Evolutionary conservation across 2,329 filamentous ascomycete genomes (phyloP).

Genomic region (Amesomyces nigricolor): DNA sequence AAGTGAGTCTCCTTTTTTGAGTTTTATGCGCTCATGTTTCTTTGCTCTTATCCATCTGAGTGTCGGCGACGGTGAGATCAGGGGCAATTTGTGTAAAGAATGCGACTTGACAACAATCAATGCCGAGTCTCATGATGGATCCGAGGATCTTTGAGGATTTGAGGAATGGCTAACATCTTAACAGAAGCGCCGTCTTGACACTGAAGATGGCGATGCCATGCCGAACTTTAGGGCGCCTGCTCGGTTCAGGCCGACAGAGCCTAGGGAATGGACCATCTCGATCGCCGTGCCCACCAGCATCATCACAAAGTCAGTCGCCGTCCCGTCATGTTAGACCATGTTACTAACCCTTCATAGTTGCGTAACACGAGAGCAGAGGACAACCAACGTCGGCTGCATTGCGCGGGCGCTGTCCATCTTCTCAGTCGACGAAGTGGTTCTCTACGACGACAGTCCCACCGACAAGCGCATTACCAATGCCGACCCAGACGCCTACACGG

Average conservation of each 20-base stretch:
- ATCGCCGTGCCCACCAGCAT: slow-evolving; percentile 75
- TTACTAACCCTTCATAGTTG: slow-evolving; percentile 45
- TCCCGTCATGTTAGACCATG: background rate
- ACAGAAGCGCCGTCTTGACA: slow-evolving; percentile 48
- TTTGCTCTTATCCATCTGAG: no score
- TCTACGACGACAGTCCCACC: slow-evolving; percentile 65
- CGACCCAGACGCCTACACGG: slow-evolving; percentile 55
- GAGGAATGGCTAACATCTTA: background rate
- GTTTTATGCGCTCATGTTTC: no score
- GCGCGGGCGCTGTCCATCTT: slow-evolving; percentile 79
- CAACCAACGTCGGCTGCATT: slow-evolving; percentile 65
- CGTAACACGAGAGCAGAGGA: slow-evolving; percentile 68
- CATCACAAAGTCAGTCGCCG: slow-evolving; percentile 55
- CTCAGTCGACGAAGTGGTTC: slow-evolving; percentile 74
- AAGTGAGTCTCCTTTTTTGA: slow-evolving; percentile 13
- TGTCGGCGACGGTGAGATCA: no score
- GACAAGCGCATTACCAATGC: slow-evolving; percentile 42
- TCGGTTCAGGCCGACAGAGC: slow-evolving; percentile 58
- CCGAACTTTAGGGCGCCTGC: slow-evolving; percentile 64
- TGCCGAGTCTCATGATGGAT: no score
- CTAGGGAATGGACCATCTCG: slow-evolving; percentile 67
- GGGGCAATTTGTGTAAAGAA: no score
- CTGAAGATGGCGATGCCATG: slow-evolving; percentile 34
- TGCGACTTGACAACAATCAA: no score
- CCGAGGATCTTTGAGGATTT: no score